Base-by-base conservation (phyloP, 225 moss, liverwort and hornwort genomes). In the Marchantia polymorpha region DNA sequence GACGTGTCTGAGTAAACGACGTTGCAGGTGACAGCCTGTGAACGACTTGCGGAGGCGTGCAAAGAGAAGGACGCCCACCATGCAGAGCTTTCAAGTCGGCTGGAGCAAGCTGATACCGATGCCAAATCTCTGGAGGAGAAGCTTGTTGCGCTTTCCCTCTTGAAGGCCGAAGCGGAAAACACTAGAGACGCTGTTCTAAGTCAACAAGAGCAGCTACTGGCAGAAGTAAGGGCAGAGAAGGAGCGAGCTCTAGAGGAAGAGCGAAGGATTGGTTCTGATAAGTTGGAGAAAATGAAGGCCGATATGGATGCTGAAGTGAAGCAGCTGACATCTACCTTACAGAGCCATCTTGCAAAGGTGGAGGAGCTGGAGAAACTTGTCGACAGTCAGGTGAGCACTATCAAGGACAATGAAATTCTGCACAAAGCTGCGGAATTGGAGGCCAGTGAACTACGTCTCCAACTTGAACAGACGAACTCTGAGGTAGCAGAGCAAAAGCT, bases 311-410 rank as follows among this genome's bases (percentile, higher is more conserved):
- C 47, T 20, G 72, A 88, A 64, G 64, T 88, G 29, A 55, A 75
- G 49, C 74, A 85, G 22, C 75, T 83, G 3, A 75, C 74, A 51
- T 66, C 74, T 27, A 46, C 56, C n/a, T 80, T 88, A 27, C 69
- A 85, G 78, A 71, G 39, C 23, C 82, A 79, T 54, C 74, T 72
- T 29, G 55, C 58, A 7, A 77, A 81, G 30, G 54, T 83, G 12
- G 83, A 83, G 58, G 81, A 85, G 46, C 53, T 81, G 77, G 78
- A 83, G 52, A 79, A 83, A 81, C 78, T 85, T 55, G 80, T 69
- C 12, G 80, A 59, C 74, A 63, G 82, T 20, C 84, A 87, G 25
- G 53, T 69, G 29, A 69, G 50, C 53, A 72, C 55, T 61, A 60
- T 84, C 31, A 64, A 69, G 46, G 84, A 82, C 49, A 83, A 78